Percentiles rank a stretch among this genome's conserved stretches.
These are phyloP conservation scores for Glycine tomentella DNA, from an alignment of 306 rosid species.

Conservation along the genomic window DNA sequence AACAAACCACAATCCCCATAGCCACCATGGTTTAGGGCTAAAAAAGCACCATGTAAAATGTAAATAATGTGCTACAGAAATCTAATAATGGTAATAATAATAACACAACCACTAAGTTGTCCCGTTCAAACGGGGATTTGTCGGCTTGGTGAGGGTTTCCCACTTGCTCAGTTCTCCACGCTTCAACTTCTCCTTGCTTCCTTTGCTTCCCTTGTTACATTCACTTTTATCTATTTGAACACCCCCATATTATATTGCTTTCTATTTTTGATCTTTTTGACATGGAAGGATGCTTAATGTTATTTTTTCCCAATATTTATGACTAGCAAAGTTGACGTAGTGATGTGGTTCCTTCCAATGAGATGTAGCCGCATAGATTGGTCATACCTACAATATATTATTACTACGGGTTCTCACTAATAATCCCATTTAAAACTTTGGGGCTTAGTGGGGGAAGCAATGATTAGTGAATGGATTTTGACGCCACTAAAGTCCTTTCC, in stretches of 20 bases:
- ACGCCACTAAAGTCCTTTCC: conserved; percentile 56
- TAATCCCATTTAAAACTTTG: conserved; percentile 38
- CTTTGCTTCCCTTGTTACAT: background rate
- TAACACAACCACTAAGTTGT: conserved; percentile 35
- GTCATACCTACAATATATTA: conserved; percentile 51
- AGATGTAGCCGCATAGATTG: conserved; percentile 47
- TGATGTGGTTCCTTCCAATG: conserved; percentile 55
- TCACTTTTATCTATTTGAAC: background rate
- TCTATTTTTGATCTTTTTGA: background rate
- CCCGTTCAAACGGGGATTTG: conserved; percentile 62
- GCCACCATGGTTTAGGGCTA: no score
- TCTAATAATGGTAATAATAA: background rate
- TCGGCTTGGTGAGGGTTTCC: conserved; percentile 58
- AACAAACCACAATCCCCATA: background rate
- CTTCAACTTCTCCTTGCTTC: conserved; percentile 6
- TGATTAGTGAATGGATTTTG: conserved; percentile 72
- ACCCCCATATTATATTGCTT: background rate
- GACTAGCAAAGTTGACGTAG: conserved; percentile 33
- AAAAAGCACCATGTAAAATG: background rate
- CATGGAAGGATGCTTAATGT: background rate
- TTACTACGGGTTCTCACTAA: conserved; percentile 32
- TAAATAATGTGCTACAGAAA: background rate
- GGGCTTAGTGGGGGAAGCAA: conserved; percentile 67
- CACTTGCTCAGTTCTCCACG: conserved; percentile 1
- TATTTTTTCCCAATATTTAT: background rate